phyloP scores from a whole-genome alignment of 768 basidiomycete genomes.

The Tylopilus rubrobrunneus region DNA sequence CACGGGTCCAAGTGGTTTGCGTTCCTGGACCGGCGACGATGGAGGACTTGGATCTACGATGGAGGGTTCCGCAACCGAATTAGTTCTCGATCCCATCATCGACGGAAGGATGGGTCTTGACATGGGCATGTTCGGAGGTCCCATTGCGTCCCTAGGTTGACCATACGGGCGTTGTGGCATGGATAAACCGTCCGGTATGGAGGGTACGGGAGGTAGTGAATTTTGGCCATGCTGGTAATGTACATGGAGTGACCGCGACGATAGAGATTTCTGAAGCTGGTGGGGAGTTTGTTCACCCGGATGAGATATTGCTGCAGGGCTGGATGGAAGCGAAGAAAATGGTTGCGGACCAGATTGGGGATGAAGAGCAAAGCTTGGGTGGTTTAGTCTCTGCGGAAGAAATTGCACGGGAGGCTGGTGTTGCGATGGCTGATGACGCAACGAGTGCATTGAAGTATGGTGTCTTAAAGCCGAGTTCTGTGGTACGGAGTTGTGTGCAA shows the following conservation, averaged over 20 bases:
- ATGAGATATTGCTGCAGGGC: constrained; percentile 22
- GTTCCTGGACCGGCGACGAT: constrained; percentile 67
- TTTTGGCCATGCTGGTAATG: constrained; percentile 43
- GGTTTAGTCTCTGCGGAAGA: constrained; percentile 9
- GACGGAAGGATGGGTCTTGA: constrained; percentile 60
- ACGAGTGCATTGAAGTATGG: constrained; percentile 24
- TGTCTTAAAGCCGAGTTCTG: constrained; percentile 18
- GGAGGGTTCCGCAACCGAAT: constrained; percentile 49
- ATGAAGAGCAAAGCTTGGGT: constrained; percentile 15
- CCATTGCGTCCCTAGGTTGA: constrained; percentile 19
- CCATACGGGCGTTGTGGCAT: constrained; percentile 26
- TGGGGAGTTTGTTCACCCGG: constrained; percentile 44
- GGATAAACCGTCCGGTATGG: constrained; percentile 32
- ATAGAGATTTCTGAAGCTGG: constrained; percentile 48
- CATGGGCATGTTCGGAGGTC: constrained; percentile 35
- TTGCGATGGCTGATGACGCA: constrained; percentile 27
- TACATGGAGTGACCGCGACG: constrained; percentile 55
- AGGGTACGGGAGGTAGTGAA: constrained; percentile 36
- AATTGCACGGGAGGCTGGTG: constrained; percentile 15
- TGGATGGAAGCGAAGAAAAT: constrained; percentile 9
- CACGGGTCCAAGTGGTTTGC: constrained; percentile 57
- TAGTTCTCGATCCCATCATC: constrained; percentile 46
- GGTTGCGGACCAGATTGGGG: constrained; percentile 14
- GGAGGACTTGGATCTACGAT: constrained; percentile 80
- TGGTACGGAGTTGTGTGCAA: constrained; percentile 1